Percentiles rank a stretch among this genome's conserved stretches.
Evolutionary conservation across 768 basidiomycete genomes (phyloP).

Genomic region (Amanita fuliginea): DNA sequence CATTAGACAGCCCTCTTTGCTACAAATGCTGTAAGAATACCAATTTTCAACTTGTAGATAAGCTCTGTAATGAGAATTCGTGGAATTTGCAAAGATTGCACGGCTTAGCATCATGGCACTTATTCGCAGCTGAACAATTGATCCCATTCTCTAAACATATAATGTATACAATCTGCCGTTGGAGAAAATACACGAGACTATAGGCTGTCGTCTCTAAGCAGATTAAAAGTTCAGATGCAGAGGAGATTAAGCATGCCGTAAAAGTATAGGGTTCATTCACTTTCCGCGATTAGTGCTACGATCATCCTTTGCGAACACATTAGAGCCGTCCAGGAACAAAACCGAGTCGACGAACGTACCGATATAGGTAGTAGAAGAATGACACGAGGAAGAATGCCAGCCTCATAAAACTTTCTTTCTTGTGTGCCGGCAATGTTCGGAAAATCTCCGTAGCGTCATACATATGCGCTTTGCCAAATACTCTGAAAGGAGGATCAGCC

Average conservation of each 20-base stretch:
- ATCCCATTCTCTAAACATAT: not conserved
- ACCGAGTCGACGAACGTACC: constrained; percentile 39
- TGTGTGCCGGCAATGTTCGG: constrained; percentile 85
- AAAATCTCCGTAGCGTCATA: constrained; percentile 99
- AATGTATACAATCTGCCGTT: not conserved
- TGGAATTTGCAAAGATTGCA: too few relatives aligned
- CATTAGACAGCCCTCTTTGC: constrained; percentile 29
- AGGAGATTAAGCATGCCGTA: constrained; percentile 1
- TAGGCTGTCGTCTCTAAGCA: not conserved
- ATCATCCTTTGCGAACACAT: constrained; percentile 51
- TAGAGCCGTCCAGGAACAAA: not conserved
- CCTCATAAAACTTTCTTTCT: constrained; percentile 94
- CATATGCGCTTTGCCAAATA: constrained; percentile 91
- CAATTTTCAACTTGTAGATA: too few relatives aligned
- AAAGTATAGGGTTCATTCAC: constrained; percentile 30
- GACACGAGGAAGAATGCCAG: constrained; percentile 88
- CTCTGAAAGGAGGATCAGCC: constrained; percentile 35
- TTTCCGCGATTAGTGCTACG: constrained; percentile 74
- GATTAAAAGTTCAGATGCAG: not conserved
- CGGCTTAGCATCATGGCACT: too few relatives aligned
- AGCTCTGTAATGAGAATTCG: too few relatives aligned
- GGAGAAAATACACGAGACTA: not conserved
- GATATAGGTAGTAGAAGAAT: constrained; percentile 87
- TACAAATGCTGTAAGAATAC: too few relatives aligned
- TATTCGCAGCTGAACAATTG: too few relatives aligned